Evolutionary conservation across 176 grass and related monocot species (phyloP), one percentile per base, ranked within the genome.

Genomic region (Hordeum marinum): DNA sequence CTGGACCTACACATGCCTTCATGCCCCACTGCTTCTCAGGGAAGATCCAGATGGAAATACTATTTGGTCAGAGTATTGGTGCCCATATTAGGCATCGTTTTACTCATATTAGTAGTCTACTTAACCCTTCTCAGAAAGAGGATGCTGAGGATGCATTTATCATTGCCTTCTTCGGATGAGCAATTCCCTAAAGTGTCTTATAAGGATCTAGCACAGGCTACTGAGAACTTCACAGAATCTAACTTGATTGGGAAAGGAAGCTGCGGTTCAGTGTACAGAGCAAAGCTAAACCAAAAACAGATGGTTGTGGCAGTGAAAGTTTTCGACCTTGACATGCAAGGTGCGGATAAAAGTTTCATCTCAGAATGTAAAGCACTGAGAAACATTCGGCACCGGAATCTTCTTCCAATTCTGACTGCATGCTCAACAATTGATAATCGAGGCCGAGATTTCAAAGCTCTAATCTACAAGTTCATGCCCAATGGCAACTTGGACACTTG

Each of bases 211-310:
- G 59, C 48, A 25, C 84, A 80, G 85, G 88, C 88, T 31, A 93
- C 91, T 67, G 80, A 86, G 11, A 86, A 84, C 55, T 93, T 93
- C 25, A 32, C 88, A 36, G 60, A 31, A 11, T 61, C 60, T 12
- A 90, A 91, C 70, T 79, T 88, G 59, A 78, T 93, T 79, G 91
- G 88, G 7, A 60, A 18, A 40, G 85, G 91, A 68, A 90, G 80
- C 54, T 90, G 82, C 9, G 82, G 85, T 93, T 88, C 68, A 88
- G 77, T 80, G 83, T 93, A 90, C 75, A 90, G 72, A 83, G 88
- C 86, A 70, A 61, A 10, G 11, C 60, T 89, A 73, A 81, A 11
- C n/a, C n/a, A 71, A 82, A 52, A 52, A 34, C 61, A 52, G 50
- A 39, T 85, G 21, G 68, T 69, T 60, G 84, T 94, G 68, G 87